A percentile compares a stretch with the other conserved stretches of the same genome.
Evolutionary conservation across 306 rosid species (phyloP).

Genomic region (Rosa lucieae): DNA sequence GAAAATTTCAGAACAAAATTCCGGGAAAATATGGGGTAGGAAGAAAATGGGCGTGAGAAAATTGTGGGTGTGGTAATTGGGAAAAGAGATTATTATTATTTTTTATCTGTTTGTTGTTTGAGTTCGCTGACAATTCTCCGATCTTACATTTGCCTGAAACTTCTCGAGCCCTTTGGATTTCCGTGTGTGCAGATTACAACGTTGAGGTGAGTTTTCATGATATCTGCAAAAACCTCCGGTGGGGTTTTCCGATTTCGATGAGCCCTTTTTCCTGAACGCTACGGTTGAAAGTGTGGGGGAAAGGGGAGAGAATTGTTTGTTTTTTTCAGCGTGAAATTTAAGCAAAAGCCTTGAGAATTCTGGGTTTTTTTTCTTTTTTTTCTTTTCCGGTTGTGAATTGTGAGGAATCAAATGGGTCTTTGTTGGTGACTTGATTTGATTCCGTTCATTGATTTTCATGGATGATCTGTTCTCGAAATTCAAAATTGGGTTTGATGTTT

Average conservation of each 20-base stretch:
- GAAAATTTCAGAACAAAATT: background rate
- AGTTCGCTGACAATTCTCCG: constrained; percentile 39
- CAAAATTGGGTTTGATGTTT: constrained; percentile 28
- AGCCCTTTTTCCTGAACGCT: constrained; percentile 9
- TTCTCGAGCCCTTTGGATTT: constrained; percentile 37
- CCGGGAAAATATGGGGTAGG: constrained; percentile 36
- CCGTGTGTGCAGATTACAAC: constrained; percentile 29
- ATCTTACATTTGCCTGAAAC: constrained; percentile 46
- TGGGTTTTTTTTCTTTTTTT: background rate
- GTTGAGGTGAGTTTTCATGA: constrained; percentile 55
- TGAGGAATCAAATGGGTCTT: constrained; percentile 23
- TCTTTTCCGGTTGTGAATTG: constrained; percentile 6
- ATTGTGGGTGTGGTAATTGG: constrained; percentile 17
- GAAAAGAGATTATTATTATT: background rate
- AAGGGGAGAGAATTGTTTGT: constrained; percentile 8
- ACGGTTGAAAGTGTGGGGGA: constrained; percentile 21
- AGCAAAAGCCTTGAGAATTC: constrained; percentile 12
- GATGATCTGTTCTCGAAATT: constrained; percentile 25
- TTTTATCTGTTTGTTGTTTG: constrained; percentile 21
- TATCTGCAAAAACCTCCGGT: constrained; percentile 12
- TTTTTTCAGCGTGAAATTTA: constrained; percentile 13
- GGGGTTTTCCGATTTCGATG: constrained; percentile 38
- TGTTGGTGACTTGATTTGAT: constrained; percentile 7
- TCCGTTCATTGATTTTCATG: constrained; percentile 3
- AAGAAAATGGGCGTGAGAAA: constrained; percentile 23